Base-by-base conservation (phyloP, 192 early-diverging fungal species). In the Umbelopsis isabellina region DNA sequence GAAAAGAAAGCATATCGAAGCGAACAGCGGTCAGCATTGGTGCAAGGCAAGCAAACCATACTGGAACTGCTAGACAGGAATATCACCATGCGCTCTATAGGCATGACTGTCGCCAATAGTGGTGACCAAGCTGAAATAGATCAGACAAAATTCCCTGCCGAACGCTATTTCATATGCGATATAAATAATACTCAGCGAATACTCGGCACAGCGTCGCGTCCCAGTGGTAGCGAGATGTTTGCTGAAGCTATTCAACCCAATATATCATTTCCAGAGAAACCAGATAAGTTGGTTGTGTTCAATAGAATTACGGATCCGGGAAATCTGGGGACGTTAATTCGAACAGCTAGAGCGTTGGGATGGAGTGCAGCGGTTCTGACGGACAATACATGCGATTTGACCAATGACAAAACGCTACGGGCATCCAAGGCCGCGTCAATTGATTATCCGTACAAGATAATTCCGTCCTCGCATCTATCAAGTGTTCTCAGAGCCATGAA, bases 391-490 rank as follows among this genome's bases (percentile, higher is more conserved):
- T 75, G 80, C 18, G 85, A 87, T 67, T 11, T 77, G 10, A 85
- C 75, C 55, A 82, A 87, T 47, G 74, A 83, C 48, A 79, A 84
- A 52, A 79, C 81, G 10, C 76, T 83, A 4, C 78, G 83, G 9
- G 75, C 77, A 13, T 84, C 85, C 3, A 53, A 81, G 49, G 83
- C 74, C 5, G 35, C 75, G 4, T 78, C 76, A 25, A 41, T 87
- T 9, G 73, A 58, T 25, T 85, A 76, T 72, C 82, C 82, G 0
- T 67, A 65, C 27, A 58, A 72, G 16, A 65, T 30, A 7, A 49
- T 67, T 0, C 30, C 46, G 0, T 79, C 66, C 65, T 33, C 9
- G 5, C 66, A 80, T 9, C 25, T 81, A 46, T 49, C 52, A 1
- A 8, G 9, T 1, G 78, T 75, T 41, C 16, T 83, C 48, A 52